Base-by-base conservation (phyloP, 148 eudicot species). In the Rhododendron kiyosumense region DNA sequence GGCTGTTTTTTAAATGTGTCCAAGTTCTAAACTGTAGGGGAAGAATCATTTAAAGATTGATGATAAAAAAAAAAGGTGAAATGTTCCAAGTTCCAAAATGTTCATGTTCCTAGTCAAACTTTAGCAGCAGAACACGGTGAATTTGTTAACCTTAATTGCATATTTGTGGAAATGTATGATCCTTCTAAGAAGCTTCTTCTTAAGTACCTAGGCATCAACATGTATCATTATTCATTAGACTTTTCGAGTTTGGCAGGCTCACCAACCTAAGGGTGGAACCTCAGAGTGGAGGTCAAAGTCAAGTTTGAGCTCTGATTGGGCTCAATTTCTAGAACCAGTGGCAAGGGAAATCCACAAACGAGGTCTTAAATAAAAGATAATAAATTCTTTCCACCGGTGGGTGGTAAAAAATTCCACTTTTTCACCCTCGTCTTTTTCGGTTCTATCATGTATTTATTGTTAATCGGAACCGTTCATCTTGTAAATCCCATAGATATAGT, bases 321-420 rank as follows among this genome's bases (percentile, higher is more conserved):
- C 0, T 34, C 45, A 34, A 34, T 18, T 75, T 75, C 45, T 75
- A 75, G 43, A 32, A 73, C 20, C 43, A 30, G 36, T 73, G 77
- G 41, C 11, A 13, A 73, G 41, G 38, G 54, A 30, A 73, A 34
- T 28, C 34, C 34, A 51, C 54, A 51, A 51, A 2, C 54, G 54
- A 51, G 54, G 49, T 46, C 49, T 46, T 9, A 46, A 46, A 46
- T 46, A 46, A 41, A 41, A 5, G 7, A 5, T 7, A 41, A 0
- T 41, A 41, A 41, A 41, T 41, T 41, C 0, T 41, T 41, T 41
- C 1, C 0, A 41, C 7, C 0, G 0, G 7, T 1, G 0, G 0
- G 7, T 1, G 0, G 7, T 41, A 7, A 0, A 41, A 41, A 41
- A 5, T 41, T 41, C 0, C 7, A 41, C 7, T 5, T 6, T 41